Conservation (phyloP, 2,329 filamentous ascomycete species). For the Raffaelea deltoideospora region DNA sequence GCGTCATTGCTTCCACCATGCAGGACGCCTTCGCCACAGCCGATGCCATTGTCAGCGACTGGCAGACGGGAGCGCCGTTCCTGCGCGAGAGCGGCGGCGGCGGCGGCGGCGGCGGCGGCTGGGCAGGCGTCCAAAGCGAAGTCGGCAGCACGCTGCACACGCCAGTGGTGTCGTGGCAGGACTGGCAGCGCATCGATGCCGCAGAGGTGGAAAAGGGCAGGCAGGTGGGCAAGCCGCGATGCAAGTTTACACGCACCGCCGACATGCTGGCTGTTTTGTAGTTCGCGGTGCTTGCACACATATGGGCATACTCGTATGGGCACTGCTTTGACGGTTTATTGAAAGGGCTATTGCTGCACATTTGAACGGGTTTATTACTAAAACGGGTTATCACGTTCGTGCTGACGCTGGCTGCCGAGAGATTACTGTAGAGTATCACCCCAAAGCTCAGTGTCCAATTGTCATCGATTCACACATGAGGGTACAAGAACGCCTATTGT, state of each 20-base stretch:
- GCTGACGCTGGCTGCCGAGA: too few species aligned
- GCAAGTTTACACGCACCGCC: conserved; percentile 44
- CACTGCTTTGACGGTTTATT: too few species aligned
- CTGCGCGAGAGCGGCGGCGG: conserved; percentile 14
- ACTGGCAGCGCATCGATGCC: conserved; percentile 74
- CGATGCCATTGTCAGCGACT: conserved; percentile 71
- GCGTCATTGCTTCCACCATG: conserved; percentile 94
- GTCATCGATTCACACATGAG: too few species aligned
- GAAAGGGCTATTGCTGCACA: too few species aligned
- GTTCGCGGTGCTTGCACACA: too few species aligned
- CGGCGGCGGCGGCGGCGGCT: conserved; percentile 33
- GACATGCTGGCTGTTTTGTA: conserved; percentile 42
- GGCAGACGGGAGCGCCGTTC: conserved; percentile 32
- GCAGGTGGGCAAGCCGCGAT: conserved; percentile 58
- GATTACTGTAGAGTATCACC: too few species aligned
- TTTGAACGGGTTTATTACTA: too few species aligned
- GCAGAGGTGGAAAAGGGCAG: conserved; percentile 56
- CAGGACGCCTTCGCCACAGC: conserved; percentile 82
- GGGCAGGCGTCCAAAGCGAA: conserved; percentile 58
- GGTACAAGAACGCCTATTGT: too few species aligned
- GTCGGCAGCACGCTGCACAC: conserved; percentile 31
- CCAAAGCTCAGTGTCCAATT: too few species aligned
- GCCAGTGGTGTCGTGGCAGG: conserved; percentile 59
- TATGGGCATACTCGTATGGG: too few species aligned
- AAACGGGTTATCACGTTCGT: too few species aligned